Percentiles rank a stretch among this genome's conserved stretches.
phyloP scores from a whole-genome alignment of 192 early-diverging fungal genomes.

The Coemansia sp. region DNA sequence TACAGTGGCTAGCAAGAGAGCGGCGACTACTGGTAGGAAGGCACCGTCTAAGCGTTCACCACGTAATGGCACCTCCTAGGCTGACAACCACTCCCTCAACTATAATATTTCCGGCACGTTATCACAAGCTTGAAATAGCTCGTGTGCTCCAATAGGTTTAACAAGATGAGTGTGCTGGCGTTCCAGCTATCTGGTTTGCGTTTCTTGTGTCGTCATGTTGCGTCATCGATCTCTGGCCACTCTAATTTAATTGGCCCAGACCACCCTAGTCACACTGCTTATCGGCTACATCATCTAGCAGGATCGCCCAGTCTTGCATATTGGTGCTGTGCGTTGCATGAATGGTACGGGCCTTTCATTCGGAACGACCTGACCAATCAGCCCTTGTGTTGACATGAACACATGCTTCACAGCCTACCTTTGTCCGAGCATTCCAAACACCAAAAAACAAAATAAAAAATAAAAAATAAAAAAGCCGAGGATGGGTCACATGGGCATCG shows the following conservation, averaged over 20 bases:
- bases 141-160: too few species aligned
- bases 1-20: too few species aligned
- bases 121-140: too few species aligned
- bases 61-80: too few species aligned
- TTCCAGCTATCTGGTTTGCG: too few species aligned
- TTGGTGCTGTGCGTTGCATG: neutral
- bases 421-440: too few species aligned
- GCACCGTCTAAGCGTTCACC: too few species aligned
- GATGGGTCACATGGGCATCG: neutral
- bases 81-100: too few species aligned
- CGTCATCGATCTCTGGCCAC: neutral
- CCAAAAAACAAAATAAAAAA: neutral
- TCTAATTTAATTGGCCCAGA: neutral
- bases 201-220: neutral
- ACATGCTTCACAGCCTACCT: neutral
- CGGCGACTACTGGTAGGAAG: too few species aligned
- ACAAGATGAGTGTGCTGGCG: too few species aligned
- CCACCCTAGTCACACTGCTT: neutral
- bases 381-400: neutral
- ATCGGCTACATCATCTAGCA: slow-evolving; percentile 3
- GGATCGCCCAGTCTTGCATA: neutral
- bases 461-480: neutral
- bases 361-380: slow-evolving; percentile 1
- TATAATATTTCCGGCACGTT: too few species aligned
- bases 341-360: neutral